These are phyloP conservation scores for Rubia peregrina DNA, from an alignment of 305 asterid species.

Conservation along the genomic window DNA sequence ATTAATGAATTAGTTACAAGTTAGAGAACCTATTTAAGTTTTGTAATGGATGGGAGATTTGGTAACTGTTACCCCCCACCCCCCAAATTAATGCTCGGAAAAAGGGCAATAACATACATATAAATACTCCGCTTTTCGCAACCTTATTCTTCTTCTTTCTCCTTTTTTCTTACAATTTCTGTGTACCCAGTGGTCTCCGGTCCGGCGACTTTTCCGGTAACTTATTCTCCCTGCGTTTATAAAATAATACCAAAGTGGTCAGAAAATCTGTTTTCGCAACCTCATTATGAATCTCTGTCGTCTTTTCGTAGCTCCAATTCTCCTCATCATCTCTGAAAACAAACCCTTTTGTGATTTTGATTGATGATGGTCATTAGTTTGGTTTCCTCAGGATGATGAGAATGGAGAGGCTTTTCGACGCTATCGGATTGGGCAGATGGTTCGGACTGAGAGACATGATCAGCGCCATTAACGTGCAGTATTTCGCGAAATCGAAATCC, in stretches of 20 bases:
- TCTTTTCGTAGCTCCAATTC: neutral
- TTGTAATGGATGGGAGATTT: neutral
- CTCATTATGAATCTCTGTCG: neutral
- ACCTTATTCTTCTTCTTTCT: neutral
- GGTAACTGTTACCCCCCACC: neutral
- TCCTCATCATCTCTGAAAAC: neutral
- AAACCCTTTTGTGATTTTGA: neutral
- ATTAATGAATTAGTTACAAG: neutral
- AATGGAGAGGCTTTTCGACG: slow-evolving; percentile 34
- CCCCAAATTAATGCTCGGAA: neutral
- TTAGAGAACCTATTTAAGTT: slow-evolving; percentile 4
- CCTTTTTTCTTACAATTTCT: neutral
- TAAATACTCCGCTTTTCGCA: neutral
- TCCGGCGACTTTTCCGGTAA: neutral
- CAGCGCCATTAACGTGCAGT: neutral
- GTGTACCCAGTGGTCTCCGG: neutral
- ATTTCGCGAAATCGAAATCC: slow-evolving; percentile 14
- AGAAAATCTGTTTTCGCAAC: neutral
- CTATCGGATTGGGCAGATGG: slow-evolving; percentile 35
- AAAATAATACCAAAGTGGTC: neutral
- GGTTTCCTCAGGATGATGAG: slow-evolving; percentile 32
- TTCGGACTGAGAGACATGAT: slow-evolving; percentile 19
- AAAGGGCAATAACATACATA: neutral
- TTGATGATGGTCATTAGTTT: neutral
- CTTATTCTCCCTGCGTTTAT: neutral